Conservation (phyloP, 1,284 basidiomycete genomes). For the Jaminaea rosea region DNA sequence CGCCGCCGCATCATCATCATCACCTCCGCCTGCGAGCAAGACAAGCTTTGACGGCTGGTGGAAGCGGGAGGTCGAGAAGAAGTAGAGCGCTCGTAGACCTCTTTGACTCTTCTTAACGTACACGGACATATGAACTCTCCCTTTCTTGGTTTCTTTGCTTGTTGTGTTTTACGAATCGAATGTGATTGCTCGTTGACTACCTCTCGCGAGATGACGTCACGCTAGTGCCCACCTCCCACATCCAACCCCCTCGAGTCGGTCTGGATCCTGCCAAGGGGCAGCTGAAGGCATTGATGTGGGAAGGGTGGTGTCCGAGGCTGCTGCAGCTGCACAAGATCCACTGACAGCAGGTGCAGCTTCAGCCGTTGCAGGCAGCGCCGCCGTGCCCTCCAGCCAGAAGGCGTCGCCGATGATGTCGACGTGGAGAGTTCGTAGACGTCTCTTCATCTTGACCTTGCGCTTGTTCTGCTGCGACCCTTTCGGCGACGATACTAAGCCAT, state of each 20-base stretch:
- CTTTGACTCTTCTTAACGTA: too few relatives aligned
- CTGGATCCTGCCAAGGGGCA: background rate
- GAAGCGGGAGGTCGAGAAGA: background rate
- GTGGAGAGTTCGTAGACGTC: slow-evolving; percentile 34
- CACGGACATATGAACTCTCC: too few relatives aligned
- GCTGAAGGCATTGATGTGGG: too few relatives aligned
- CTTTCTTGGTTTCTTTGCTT: too few relatives aligned
- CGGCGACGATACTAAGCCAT: too few relatives aligned
- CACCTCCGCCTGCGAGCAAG: background rate
- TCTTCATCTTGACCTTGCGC: slow-evolving; percentile 10
- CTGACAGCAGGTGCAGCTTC: background rate
- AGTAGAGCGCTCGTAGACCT: too few relatives aligned
- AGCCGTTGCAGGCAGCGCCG: background rate
- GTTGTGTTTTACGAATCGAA: too few relatives aligned
- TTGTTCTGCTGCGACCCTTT: background rate
- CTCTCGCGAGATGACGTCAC: too few relatives aligned
- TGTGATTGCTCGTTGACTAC: too few relatives aligned
- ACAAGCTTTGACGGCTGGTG: background rate
- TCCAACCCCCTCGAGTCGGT: background rate
- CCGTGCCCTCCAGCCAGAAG: slow-evolving; percentile 23
- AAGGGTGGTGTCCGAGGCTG: too few relatives aligned
- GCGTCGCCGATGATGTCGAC: slow-evolving; percentile 41
- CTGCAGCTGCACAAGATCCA: too few relatives aligned
- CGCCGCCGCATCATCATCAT: background rate
- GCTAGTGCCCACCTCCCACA: background rate